Evolutionary conservation across 2,329 filamentous ascomycete genomes (phyloP).

Genomic region (Beauveria varroae): DNA sequence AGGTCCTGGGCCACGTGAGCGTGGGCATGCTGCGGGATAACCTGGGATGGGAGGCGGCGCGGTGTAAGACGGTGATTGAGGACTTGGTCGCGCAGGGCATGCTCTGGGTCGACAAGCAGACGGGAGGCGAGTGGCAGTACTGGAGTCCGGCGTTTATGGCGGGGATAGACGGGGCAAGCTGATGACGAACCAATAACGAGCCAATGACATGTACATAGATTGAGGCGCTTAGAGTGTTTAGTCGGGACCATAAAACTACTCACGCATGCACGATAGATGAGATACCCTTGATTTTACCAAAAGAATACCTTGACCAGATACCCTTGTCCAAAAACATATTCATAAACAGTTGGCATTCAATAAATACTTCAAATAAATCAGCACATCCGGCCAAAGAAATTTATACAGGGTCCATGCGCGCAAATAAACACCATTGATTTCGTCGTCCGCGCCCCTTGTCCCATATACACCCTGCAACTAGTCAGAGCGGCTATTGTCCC

Average conservation of each 20-base stretch:
- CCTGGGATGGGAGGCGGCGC: slow-evolving; percentile 73
- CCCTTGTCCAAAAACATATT: slow-evolving; percentile 10
- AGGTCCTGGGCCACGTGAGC: slow-evolving; percentile 83
- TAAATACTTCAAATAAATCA: slow-evolving; percentile 14
- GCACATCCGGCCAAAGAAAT: slow-evolving; percentile 11
- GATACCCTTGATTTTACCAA: background rate
- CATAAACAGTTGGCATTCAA: slow-evolving; percentile 23
- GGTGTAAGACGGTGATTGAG: slow-evolving; percentile 83
- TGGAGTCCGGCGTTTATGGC: slow-evolving; percentile 78
- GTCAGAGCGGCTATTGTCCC: background rate
- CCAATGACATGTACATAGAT: background rate
- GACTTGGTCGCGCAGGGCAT: slow-evolving; percentile 83
- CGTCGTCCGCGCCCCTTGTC: slow-evolving; percentile 2
- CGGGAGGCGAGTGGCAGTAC: slow-evolving; percentile 73
- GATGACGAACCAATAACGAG: background rate
- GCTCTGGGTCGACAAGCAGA: slow-evolving; percentile 89
- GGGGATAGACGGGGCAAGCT: slow-evolving; percentile 23
- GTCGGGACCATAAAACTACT: background rate
- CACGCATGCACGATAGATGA: slow-evolving; percentile 5
- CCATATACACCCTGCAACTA: background rate
- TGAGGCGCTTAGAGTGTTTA: background rate
- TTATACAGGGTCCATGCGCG: slow-evolving; percentile 14
- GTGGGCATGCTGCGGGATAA: slow-evolving; percentile 85
- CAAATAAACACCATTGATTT: slow-evolving; percentile 12
- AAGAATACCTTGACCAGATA: background rate